Percentiles rank a stretch among this genome's conserved stretches.
Conservation (phyloP, 179 eudicot genomes). For the Spergularia azorica region DNA sequence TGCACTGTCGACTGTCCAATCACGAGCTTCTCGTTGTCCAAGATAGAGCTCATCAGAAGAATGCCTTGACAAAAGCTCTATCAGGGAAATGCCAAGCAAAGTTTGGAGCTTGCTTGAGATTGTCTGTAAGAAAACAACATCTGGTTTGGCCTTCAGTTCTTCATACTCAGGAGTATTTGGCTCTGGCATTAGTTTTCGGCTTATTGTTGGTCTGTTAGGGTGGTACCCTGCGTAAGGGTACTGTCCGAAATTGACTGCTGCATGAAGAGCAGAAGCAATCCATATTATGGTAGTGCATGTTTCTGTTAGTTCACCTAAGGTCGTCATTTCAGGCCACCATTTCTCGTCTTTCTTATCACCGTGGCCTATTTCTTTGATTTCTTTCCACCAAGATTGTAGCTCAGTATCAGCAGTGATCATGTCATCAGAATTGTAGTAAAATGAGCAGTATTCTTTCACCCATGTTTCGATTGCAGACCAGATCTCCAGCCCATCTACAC, state of each 20-base stretch:
- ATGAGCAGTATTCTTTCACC: conserved; percentile 62
- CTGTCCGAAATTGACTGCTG: conserved; percentile 79
- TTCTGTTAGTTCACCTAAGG: conserved; percentile 47
- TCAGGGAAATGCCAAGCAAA: conserved; percentile 54
- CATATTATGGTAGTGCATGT: conserved; percentile 70
- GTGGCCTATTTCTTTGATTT: conserved; percentile 68
- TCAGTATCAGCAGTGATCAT: conserved; percentile 48
- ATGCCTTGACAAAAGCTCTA: conserved; percentile 71
- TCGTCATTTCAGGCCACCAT: conserved; percentile 81
- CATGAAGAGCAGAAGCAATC: conserved; percentile 79
- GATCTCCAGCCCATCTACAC: conserved; percentile 75
- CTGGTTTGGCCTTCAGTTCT: conserved; percentile 54
- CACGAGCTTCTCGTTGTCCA: conserved; percentile 54
- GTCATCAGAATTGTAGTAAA: conserved; percentile 53
- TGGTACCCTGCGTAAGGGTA: conserved; percentile 75
- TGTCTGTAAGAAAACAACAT: conserved; percentile 47
- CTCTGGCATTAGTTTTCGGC: conserved; percentile 64
- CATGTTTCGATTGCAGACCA: conserved; percentile 76
- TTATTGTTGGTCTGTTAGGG: conserved; percentile 65
- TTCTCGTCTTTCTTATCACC: conserved; percentile 70
- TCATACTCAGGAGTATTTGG: conserved; percentile 54
- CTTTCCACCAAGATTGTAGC: conserved; percentile 78
- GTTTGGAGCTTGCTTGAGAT: conserved; percentile 56
- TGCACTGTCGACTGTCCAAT: conserved; percentile 57
- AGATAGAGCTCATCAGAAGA: conserved; percentile 70